Base-by-base conservation (phyloP, 768 basidiomycete species). In the Russula griseocarnosa region DNA sequence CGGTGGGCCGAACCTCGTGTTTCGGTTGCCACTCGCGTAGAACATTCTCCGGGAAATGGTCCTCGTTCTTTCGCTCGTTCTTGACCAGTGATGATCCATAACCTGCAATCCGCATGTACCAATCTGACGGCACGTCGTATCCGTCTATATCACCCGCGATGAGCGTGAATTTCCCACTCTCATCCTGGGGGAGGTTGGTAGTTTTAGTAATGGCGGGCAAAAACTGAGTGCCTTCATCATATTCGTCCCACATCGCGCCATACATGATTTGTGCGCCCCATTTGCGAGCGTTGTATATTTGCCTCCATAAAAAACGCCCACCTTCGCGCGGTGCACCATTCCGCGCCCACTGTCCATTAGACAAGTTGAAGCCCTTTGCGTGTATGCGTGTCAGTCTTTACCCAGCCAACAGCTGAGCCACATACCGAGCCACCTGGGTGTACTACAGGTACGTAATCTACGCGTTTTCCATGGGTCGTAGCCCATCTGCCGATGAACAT, bases 161-260 rank as follows among this genome's bases (percentile, higher is more conserved):
- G 69, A 90, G 87, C 20, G 77, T 78, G 69, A 78, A 84, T 57
- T 79, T 75, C 20, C 84, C 80, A n/a, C 81, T 80, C 60, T 79
- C 76, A 11, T 69, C 71, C n/a, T 55, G 55, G 14, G 91, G 92
- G 3, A 91, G 77, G 55, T 81, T 75, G 7, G 80, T 75, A 63
- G 84, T 83, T 62, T 79, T 76, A 47, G 83, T 72, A 1, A 90
- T 83, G 16, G 84, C 81, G 8, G 92, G 92, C 79, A 94, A 83
- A 66, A 90, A 83, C 2, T 85, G 89, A 0, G 91, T 93, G 42
- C 92, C 91, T 77, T 92, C 89, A 69, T 92, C 90, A 67, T 92
- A 92, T 73, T 92, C 91, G 69, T 93, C 91, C 89, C 91, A 92
- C 90, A 92, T 92, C 8, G 90, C 89, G 26, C 87, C 86, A 66